These are phyloP conservation scores for Onygena corvina DNA, from an alignment of 2,329 filamentous ascomycete genomes.

Conservation along the genomic window DNA sequence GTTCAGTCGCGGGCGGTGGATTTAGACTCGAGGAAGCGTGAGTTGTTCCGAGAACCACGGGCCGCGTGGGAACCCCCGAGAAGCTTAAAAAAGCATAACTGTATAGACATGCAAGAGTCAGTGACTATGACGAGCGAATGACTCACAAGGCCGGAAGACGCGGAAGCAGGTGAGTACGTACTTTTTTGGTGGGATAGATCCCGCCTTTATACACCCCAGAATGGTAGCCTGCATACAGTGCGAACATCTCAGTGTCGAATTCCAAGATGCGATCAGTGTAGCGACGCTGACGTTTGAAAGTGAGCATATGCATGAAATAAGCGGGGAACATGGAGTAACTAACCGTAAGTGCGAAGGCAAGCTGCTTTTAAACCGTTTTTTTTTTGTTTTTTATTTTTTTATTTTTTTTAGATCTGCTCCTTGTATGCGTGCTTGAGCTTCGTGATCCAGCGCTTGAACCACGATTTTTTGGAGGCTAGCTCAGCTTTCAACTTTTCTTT, in stretches of 20 bases:
- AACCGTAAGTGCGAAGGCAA: conserved; percentile 8
- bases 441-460: conserved; percentile 6
- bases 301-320: not conserved
- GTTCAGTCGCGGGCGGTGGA: not conserved
- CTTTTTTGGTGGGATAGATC: not conserved
- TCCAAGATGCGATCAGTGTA: conserved; percentile 2
- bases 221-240: not conserved
- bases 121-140: not conserved
- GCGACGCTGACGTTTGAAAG: not conserved
- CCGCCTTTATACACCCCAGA: not conserved
- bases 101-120: not conserved
- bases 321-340: not conserved
- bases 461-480: not conserved
- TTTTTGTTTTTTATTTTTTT: not conserved
- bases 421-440: conserved; percentile 9
- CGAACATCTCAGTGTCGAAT: conserved; percentile 3
- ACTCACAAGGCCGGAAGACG: not conserved
- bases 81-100: conserved; percentile 6
- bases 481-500: not conserved
- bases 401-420: conserved; percentile 1
- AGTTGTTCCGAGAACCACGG: not conserved
- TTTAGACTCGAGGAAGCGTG: not conserved
- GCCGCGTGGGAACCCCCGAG: not conserved
- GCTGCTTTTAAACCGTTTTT: not conserved
- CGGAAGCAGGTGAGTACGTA: not conserved